Evolutionary conservation across 371 early-diverging fungal species (phyloP), one percentile per base, ranked within the genome.

Genomic region (Rhizopus stolonifer): DNA sequence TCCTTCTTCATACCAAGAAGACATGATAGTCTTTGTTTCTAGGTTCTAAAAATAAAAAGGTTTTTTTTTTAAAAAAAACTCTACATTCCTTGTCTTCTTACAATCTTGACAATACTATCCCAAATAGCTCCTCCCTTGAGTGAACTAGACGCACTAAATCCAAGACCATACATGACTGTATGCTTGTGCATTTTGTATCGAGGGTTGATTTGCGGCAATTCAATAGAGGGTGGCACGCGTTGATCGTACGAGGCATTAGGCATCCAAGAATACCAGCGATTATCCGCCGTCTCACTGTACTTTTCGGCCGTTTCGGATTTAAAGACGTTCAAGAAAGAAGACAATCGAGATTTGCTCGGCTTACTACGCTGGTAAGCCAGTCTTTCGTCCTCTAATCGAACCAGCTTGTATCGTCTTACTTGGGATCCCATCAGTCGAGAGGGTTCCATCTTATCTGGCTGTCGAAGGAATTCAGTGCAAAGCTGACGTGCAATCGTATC

Each of bases 191-290:
- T 59, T 22, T 75, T 72, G 44, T 74, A 83, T 18, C 63, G 52
- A 0, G 88, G 87, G 54, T 88, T 86, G 55, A 92, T 77, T 19
- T 77, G 67, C 4, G 88, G 86, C 25, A 89, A 56, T 60, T 91
- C 92, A 5, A 89, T 32, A 0, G 66, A 44, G 2, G 43, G 47
- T 14, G 63, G 64, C 13, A 57, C 39, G 24, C 61, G 38, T 33
- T 51, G 44, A 14, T 72, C 60, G 59, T 48, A 65, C 0, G 53
- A 43, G 32, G 64, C 60, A 13, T 58, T 47, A 24, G 74, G 74
- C 60, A 71, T 64, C 70, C 70, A 70, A 22, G 65, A 57, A 49
- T 64, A 59, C 69, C 69, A 69, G 26, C 69, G 65, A 40, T 56
- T 58, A 2, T 49, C 31, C 7, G 61, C 64, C 9, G 39, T 49